These are phyloP conservation scores for Podila verticillata DNA, from an alignment of 192 early-diverging fungal species.

Conservation along the genomic window DNA sequence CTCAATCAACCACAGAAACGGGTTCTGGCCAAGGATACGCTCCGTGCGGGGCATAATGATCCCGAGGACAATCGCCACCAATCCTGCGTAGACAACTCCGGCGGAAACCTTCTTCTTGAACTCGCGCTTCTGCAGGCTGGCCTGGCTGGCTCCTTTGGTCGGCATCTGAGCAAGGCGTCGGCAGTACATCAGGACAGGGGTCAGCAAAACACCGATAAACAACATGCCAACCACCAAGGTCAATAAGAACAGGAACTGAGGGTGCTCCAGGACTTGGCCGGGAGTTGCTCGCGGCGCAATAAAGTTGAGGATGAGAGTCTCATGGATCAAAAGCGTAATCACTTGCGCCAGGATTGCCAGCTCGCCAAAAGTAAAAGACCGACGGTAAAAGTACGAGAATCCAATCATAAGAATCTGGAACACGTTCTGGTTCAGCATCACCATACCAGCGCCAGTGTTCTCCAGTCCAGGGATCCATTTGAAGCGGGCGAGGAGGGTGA, in stretches of 20 bases:
- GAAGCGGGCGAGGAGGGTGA: constrained; percentile 33
- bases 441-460: constrained; percentile 34
- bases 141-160: constrained; percentile 50
- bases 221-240: constrained; percentile 77
- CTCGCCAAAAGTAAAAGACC: constrained; percentile 76
- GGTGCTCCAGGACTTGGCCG: constrained; percentile 35
- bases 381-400: constrained; percentile 50
- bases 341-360: constrained; percentile 68
- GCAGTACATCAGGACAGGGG: constrained; percentile 63
- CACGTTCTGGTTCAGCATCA: constrained; percentile 47
- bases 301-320: constrained; percentile 35
- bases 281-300: constrained; percentile 4
- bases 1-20: constrained; percentile 71
- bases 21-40: constrained; percentile 62
- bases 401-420: constrained; percentile 51
- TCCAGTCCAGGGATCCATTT: constrained; percentile 41
- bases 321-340: constrained; percentile 57
- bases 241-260: constrained; percentile 60
- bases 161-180: constrained; percentile 58
- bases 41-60: constrained; percentile 65
- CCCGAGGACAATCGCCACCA: constrained; percentile 56
- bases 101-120: constrained; percentile 57
- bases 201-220: constrained; percentile 64
- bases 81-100: constrained; percentile 49
- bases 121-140: constrained; percentile 25